Base-by-base conservation (phyloP, 306 rosid genomes). In the Acmispon strigosus region DNA sequence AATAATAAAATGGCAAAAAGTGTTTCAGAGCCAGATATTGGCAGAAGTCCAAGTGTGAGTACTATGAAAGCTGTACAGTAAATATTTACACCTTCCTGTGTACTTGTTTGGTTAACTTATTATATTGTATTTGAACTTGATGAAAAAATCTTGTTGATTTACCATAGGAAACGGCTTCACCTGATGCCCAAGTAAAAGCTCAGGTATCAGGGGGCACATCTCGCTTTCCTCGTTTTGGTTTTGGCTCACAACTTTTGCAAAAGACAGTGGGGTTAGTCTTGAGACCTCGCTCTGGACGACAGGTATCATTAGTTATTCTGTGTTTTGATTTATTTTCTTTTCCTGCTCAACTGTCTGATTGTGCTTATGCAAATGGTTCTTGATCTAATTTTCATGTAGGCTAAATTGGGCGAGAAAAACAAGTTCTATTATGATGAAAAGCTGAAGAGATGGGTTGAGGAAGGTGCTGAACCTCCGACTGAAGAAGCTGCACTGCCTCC, bases 1-100 rank as follows among this genome's bases (percentile, higher is more conserved):
- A 71, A 77, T 68, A 81, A 66, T 78, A 85, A 69, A 75, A 85
- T 79, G 88, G 49, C 85, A 48, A 81, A 63, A 86, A 93, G 98
- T 83, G 88, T 90, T 81, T 93, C 98, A 54, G 98, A 93, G 84
- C 96, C 97, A 42, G 97, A 90, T 66, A 73, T 93, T 76, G 91
- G 96, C 69, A 85, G 96, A 85, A 79, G 39, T 77, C 96, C 96
- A 34, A 81, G 88, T 74, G 89, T 68, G 68, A 49, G 76, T 71
- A 17, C 42, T 49, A 41, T 56, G 71, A 52, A 45, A 50, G 61
- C 62, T 61, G 65, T 52, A 37, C 52, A 36, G n/a, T 53, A 27
- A 42, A 66, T 5, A 45, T 20, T 56, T 70, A 59, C 70, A n/a
- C 54, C 73, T 69, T 74, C 10, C 39, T 47, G 39, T 61, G 16